These are phyloP conservation scores for Ogataea thermomethanolica DNA, from an alignment of 805 yeast genomes.

Conservation along the genomic window DNA sequence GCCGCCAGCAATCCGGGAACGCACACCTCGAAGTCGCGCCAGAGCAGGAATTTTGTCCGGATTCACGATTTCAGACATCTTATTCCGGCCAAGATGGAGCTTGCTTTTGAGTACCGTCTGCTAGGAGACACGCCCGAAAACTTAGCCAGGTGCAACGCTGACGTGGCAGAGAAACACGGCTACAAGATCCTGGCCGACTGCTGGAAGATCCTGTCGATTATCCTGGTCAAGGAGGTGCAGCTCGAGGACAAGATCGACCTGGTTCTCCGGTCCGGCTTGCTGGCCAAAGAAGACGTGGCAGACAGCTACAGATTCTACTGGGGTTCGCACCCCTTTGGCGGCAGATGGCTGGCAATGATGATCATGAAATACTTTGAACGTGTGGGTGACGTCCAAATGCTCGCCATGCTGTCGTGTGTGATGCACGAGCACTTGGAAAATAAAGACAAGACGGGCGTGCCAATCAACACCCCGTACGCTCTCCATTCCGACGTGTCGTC, in stretches of 20 bases:
- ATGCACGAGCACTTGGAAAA: slow-evolving; percentile 43
- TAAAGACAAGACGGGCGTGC: slow-evolving; percentile 32
- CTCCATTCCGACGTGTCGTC: slow-evolving; percentile 4
- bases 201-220: slow-evolving; percentile 62
- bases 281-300: slow-evolving; percentile 8
- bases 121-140: slow-evolving; percentile 61
- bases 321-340: slow-evolving; percentile 81
- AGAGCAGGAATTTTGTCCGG: slow-evolving; percentile 52
- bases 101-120: slow-evolving; percentile 65
- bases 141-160: slow-evolving; percentile 66
- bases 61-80: slow-evolving; percentile 64
- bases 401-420: slow-evolving; percentile 82
- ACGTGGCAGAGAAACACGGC: slow-evolving; percentile 63
- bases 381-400: slow-evolving; percentile 74
- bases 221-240: slow-evolving; percentile 41
- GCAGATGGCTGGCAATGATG: slow-evolving; percentile 58
- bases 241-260: slow-evolving; percentile 23
- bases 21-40: slow-evolving; percentile 21
- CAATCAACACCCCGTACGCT: slow-evolving; percentile 46
- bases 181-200: slow-evolving; percentile 62
- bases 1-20: slow-evolving; percentile 32
- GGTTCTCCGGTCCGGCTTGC: slow-evolving; percentile 11
- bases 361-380: slow-evolving; percentile 62
- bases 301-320: slow-evolving; percentile 46
- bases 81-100: slow-evolving; percentile 69